Evolutionary conservation across 768 basidiomycete genomes (phyloP).

Genomic region (Kwoniella botswanensis): DNA sequence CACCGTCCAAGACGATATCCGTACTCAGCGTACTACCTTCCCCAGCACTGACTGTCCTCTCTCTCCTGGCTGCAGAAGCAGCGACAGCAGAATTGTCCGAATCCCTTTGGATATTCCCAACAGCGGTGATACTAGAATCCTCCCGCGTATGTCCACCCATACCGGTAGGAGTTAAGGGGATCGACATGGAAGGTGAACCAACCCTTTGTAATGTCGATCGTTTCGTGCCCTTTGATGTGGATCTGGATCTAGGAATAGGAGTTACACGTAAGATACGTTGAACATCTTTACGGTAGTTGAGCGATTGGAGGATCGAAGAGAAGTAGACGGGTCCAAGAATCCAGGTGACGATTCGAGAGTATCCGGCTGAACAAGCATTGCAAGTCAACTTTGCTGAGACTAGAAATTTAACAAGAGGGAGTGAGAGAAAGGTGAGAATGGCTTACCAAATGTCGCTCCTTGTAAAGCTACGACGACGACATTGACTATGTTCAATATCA

Average conservation of each 20-base stretch:
- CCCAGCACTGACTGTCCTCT: not conserved
- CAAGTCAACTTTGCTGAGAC: not conserved
- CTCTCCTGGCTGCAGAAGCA: not conserved
- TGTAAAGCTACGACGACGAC: slow-evolving; percentile 19
- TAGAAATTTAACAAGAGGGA: not conserved
- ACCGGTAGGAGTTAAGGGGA: slow-evolving; percentile 11
- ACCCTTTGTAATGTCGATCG: slow-evolving; percentile 7
- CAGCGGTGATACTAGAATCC: not conserved
- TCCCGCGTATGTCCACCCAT: not conserved
- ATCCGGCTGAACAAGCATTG: slow-evolving; percentile 12
- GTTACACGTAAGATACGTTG: slow-evolving; percentile 13
- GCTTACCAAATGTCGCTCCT: slow-evolving; percentile 28
- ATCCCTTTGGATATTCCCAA: not conserved
- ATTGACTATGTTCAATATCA: slow-evolving; percentile 16
- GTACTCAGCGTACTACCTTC: not conserved
- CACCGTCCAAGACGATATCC: slow-evolving; percentile 5
- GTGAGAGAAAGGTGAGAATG: not conserved
- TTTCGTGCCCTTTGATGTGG: not conserved
- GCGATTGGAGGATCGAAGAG: slow-evolving; percentile 23
- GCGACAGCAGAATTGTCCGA: not conserved
- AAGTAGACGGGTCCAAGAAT: slow-evolving; percentile 26
- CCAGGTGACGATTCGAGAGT: slow-evolving; percentile 26
- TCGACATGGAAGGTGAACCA: slow-evolving; percentile 3
- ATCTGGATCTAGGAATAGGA: slow-evolving; percentile 7
- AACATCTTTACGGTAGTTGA: slow-evolving; percentile 25